phyloP scores from a whole-genome alignment of 768 basidiomycete genomes.

The Leccinum obscurum region DNA sequence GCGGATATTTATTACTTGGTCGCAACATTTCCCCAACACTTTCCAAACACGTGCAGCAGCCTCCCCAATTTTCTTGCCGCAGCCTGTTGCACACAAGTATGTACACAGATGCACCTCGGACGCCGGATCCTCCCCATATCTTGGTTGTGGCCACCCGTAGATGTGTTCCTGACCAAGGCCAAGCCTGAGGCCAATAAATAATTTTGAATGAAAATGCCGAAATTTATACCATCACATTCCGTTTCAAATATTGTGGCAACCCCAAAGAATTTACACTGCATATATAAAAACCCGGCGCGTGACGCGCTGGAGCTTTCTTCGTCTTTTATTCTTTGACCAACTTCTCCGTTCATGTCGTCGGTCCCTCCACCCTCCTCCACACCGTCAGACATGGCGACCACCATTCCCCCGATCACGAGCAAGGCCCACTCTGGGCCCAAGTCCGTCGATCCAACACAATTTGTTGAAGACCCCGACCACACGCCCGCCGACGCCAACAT shows the following conservation, averaged over 20 bases:
- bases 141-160: background rate
- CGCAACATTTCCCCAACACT: slow-evolving; percentile 19
- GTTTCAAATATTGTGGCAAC: slow-evolving; percentile 26
- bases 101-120: background rate
- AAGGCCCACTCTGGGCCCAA: slow-evolving; percentile 1
- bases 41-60: slow-evolving; percentile 9
- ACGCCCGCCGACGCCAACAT: slow-evolving; percentile 56
- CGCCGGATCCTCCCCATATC: background rate
- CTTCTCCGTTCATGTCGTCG: slow-evolving; percentile 23
- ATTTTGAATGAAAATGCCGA: background rate
- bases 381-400: slow-evolving; percentile 17
- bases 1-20: background rate
- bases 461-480: slow-evolving; percentile 30
- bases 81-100: background rate
- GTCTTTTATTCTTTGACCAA: slow-evolving; percentile 29
- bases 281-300: slow-evolving; percentile 21
- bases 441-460: slow-evolving; percentile 5
- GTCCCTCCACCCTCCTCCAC: slow-evolving; percentile 22
- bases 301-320: background rate
- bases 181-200: background rate
- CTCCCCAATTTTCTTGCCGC: background rate
- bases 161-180: background rate
- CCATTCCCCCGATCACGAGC: slow-evolving; percentile 12
- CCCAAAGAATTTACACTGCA: slow-evolving; percentile 36
- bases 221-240: background rate